Percentiles rank a stretch among this genome's conserved stretches.
Conservation (phyloP, 169 alveolate genomes). For the Plasmodium falciparum region DNA sequence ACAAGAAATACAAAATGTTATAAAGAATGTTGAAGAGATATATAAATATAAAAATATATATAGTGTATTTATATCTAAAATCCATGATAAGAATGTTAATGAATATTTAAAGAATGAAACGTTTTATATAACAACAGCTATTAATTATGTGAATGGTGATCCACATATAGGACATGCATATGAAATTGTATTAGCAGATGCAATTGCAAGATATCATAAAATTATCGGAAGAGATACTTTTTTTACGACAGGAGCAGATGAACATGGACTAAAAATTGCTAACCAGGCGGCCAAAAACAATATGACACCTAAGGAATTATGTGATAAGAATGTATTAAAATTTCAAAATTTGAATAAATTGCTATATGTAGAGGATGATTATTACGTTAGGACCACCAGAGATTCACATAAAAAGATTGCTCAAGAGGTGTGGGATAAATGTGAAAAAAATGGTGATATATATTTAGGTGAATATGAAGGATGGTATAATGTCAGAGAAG, state of each 20-base stretch:
- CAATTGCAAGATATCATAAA: slow-evolving; percentile 85
- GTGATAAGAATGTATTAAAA: slow-evolving; percentile 85
- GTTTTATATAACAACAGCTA: slow-evolving; percentile 94
- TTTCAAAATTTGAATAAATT: slow-evolving; percentile 77
- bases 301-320: slow-evolving; percentile 87
- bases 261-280: slow-evolving; percentile 94
- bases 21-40: slow-evolving; percentile 29
- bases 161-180: slow-evolving; percentile 96
- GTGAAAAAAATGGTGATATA: slow-evolving; percentile 87
- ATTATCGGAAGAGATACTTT: slow-evolving; percentile 86
- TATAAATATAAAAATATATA: slow-evolving; percentile 57
- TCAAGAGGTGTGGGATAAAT: slow-evolving; percentile 87
- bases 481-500: slow-evolving; percentile 95
- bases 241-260: slow-evolving; percentile 94
- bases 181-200: slow-evolving; percentile 86
- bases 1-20: slow-evolving; percentile 42
- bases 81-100: slow-evolving; percentile 38
- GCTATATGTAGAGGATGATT: slow-evolving; percentile 81
- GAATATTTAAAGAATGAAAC: slow-evolving; percentile 59
- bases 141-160: slow-evolving; percentile 93
- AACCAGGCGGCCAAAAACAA: slow-evolving; percentile 90
- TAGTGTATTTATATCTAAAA: slow-evolving; percentile 60
- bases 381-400: slow-evolving; percentile 91
- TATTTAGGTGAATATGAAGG: slow-evolving; percentile 91
- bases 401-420: slow-evolving; percentile 86